These are phyloP conservation scores for Xylaria grammica DNA, from an alignment of 495 filamentous ascomycete genomes.

Conservation along the genomic window DNA sequence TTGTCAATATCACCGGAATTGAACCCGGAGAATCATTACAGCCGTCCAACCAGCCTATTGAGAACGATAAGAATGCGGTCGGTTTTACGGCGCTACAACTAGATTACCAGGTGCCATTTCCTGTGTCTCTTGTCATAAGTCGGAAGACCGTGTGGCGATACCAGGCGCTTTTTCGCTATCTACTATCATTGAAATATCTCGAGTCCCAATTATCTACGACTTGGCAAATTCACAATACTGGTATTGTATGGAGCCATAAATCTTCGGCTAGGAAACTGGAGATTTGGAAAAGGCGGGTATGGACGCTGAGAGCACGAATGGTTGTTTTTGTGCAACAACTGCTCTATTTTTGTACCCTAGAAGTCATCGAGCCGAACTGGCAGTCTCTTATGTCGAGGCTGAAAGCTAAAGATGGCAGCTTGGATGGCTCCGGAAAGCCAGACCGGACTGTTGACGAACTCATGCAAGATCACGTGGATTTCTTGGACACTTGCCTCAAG, in stretches of 20 bases:
- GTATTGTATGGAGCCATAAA: conserved; percentile 82
- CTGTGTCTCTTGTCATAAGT: conserved; percentile 94
- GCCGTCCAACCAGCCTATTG: conserved; percentile 57
- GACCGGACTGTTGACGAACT: conserved; percentile 93
- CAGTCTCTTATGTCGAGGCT: conserved; percentile 85
- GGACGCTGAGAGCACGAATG: conserved; percentile 92
- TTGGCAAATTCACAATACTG: conserved; percentile 88
- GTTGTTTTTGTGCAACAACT: conserved; percentile 95
- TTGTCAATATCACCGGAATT: conserved; percentile 93
- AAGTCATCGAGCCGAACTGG: conserved; percentile 99
- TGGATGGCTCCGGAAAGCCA: conserved; percentile 51
- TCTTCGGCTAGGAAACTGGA: conserved; percentile 76
- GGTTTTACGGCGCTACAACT: conserved; percentile 92
- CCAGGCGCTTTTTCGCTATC: conserved; percentile 92
- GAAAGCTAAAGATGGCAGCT: conserved; percentile 60
- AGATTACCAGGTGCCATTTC: conserved; percentile 94
- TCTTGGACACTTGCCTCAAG: conserved; percentile 95
- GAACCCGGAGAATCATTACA: conserved; percentile 79
- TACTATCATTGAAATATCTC: conserved; percentile 84
- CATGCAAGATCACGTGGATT: conserved; percentile 99
- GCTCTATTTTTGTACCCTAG: conserved; percentile 93
- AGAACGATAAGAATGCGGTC: conserved; percentile 82
- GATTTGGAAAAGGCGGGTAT: conserved; percentile 90
- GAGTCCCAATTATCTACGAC: conserved; percentile 81
- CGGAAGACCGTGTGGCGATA: conserved; percentile 95